Percentiles rank a stretch among this genome's conserved stretches.
These are phyloP conservation scores for Didymella exigua DNA, from an alignment of 2,329 filamentous ascomycete genomes.

Conservation along the genomic window DNA sequence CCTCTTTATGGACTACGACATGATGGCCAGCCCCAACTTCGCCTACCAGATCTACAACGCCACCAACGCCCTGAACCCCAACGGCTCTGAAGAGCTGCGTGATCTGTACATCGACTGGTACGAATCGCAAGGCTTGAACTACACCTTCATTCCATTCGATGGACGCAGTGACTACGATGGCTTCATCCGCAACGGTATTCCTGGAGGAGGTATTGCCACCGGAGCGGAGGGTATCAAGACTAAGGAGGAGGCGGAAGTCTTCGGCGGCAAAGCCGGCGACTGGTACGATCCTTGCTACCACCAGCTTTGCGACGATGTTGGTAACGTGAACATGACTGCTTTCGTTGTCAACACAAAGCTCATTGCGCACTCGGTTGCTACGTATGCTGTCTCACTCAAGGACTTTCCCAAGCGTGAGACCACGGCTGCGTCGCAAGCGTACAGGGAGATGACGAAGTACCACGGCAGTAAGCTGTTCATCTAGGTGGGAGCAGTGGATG, in stretches of 20 bases:
- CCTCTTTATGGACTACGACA: constrained; percentile 53
- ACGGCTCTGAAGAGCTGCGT: constrained; percentile 45
- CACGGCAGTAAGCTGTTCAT: constrained; percentile 45
- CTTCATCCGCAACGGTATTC: constrained; percentile 50
- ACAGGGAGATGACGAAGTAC: constrained; percentile 34
- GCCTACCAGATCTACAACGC: constrained; percentile 50
- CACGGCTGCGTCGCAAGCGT: constrained; percentile 23
- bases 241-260: constrained; percentile 43
- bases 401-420: constrained; percentile 42
- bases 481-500: constrained; percentile 8
- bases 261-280: constrained; percentile 48
- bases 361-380: constrained; percentile 47
- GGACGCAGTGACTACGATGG: constrained; percentile 51
- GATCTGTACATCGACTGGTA: constrained; percentile 50
- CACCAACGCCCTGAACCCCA: constrained; percentile 45
- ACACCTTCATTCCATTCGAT: constrained; percentile 49
- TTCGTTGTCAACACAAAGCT: constrained; percentile 50
- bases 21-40: constrained; percentile 51
- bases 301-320: constrained; percentile 46
- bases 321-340: constrained; percentile 48
- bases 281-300: constrained; percentile 51
- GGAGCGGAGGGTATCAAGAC: constrained; percentile 52
- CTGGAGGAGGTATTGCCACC: constrained; percentile 49
- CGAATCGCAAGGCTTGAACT: constrained; percentile 44
- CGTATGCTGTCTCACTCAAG: constrained; percentile 43